phyloP scores from a whole-genome alignment of 148 eudicot species.

The Selenicereus undatus region DNA sequence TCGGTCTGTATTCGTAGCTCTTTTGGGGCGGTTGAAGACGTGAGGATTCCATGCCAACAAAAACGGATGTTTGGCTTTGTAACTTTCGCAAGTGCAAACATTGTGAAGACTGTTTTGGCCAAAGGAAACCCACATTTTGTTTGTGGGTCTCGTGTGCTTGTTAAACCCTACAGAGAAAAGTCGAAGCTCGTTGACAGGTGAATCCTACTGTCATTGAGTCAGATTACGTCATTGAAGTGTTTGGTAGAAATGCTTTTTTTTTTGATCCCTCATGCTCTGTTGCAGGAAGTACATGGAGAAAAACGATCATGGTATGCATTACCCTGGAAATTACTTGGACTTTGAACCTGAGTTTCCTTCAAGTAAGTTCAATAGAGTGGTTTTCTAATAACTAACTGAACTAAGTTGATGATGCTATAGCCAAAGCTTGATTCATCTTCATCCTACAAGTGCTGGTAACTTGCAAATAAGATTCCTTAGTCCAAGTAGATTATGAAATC shows the following conservation, averaged over 20 bases:
- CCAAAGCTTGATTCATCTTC: neutral
- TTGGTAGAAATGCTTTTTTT: neutral
- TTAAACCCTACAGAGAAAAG: constrained; percentile 53
- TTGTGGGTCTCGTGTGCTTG: constrained; percentile 58
- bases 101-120: constrained; percentile 36
- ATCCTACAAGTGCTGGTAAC: neutral
- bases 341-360: constrained; percentile 23
- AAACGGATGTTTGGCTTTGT: constrained; percentile 62
- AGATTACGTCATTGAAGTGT: neutral
- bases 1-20: constrained; percentile 26
- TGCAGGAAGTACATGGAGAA: constrained; percentile 48
- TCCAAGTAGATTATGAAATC: too few species aligned
- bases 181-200: constrained; percentile 46
- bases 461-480: neutral
- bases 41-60: constrained; percentile 58
- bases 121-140: constrained; percentile 53
- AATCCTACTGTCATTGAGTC: neutral
- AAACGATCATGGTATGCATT: constrained; percentile 31
- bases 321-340: constrained; percentile 27
- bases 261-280: constrained; percentile 2
- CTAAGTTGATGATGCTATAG: neutral
- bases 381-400: neutral
- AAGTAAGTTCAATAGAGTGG: neutral
- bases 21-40: constrained; percentile 51
- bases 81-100: constrained; percentile 39